Base-by-base conservation (phyloP, 1,139 yeast genomes). In the Sugiyamaella pinicola region DNA sequence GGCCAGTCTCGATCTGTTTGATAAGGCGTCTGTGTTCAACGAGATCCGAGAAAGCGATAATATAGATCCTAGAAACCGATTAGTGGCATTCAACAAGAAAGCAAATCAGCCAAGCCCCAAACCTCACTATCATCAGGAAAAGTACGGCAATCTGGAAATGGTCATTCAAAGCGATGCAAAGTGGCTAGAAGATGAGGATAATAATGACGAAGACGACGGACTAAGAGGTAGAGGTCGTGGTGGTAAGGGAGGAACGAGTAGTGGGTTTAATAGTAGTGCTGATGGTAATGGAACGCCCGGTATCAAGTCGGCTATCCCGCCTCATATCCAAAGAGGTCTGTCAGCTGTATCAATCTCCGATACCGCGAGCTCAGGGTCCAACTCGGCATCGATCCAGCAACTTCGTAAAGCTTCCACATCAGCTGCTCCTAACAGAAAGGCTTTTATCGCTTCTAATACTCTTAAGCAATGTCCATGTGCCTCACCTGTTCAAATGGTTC, bases 401-500 rank as follows among this genome's bases (percentile, higher is more conserved):
- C 37, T 53, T 10, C 46, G 56, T 5, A 48, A 47, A 15, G 48
- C 49, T 9, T 46, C 53, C 15, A 38, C 53, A 2, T 21, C 43
- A 3, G 49, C 37, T n/a, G 42, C 39, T 8, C 31, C 51, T n/a
- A 39, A 41, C 18, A 28, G 46, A 44, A 42, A 33, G 22, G 22
- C 46, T 12, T 49, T 53, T 31, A 24, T 49, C 22, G 45, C 53
- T 40, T 33, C 57, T 22, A 62, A 53, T 48, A 62, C 60, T 34
- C 53, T 49, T 33, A 55, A 58, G 47, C 51, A 54, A 24, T 65
- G 70, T 42, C 87, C 93, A 1, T 74, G 84, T 53, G 85, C 91
- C 13, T 81, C 93, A 1, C 93, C 96, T 0, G 82, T 88, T 6
- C 96, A 90, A 68, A 70, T 89, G 56, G 74, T 85, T n/a, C 96